Conservation (phyloP, 805 yeast species). For the Saturnispora sekii region DNA sequence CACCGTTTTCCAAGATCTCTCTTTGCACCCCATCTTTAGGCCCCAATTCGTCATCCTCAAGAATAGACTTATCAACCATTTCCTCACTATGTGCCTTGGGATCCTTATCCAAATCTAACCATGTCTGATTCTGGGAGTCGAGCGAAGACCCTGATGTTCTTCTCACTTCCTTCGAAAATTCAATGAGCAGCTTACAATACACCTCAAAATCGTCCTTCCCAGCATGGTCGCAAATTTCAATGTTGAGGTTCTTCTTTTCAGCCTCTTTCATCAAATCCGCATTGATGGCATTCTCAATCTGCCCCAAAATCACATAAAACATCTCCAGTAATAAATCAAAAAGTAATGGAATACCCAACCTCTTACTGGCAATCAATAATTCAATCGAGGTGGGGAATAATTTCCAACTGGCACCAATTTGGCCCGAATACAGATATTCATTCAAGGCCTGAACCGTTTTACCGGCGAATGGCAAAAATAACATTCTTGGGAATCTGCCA, state of each 20-base stretch:
- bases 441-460: slow-evolving; percentile 53
- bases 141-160: slow-evolving; percentile 12
- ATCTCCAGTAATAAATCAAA: slow-evolving; percentile 63
- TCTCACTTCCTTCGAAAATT: slow-evolving; percentile 6
- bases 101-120: slow-evolving; percentile 4
- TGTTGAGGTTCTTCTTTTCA: not conserved
- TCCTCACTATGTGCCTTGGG: not conserved
- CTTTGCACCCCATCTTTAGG: slow-evolving; percentile 5
- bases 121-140: not conserved
- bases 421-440: slow-evolving; percentile 72
- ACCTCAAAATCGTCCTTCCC: slow-evolving; percentile 11
- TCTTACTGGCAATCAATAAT: slow-evolving; percentile 49
- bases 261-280: not conserved
- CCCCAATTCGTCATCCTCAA: slow-evolving; percentile 5
- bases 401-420: slow-evolving; percentile 68
- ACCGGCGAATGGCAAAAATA: slow-evolving; percentile 61
- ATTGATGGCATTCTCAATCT: slow-evolving; percentile 36
- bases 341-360: slow-evolving; percentile 58
- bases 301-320: slow-evolving; percentile 57
- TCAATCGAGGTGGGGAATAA: slow-evolving; percentile 61
- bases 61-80: not conserved
- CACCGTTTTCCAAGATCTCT: not conserved
- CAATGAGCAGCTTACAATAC: slow-evolving; percentile 9
- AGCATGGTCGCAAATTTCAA: slow-evolving; percentile 3
- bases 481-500: slow-evolving; percentile 45